A percentile compares a stretch with the other conserved stretches of the same genome.
Evolutionary conservation across 2,329 filamentous ascomycete species (phyloP).

Genomic region (Xylaria sp.): DNA sequence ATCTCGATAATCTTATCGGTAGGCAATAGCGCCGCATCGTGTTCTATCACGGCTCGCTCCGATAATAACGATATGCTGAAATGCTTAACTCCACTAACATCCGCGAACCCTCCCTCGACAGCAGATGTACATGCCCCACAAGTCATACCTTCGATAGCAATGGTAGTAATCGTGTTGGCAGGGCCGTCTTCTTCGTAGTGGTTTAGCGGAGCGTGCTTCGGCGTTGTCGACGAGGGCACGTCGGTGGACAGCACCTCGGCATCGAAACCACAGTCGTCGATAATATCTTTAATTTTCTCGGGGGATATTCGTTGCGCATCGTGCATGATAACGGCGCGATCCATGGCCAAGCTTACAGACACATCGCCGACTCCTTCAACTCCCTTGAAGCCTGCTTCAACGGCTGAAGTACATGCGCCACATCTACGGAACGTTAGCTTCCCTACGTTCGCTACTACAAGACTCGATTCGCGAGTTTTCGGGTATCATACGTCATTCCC

Average conservation of each 20-base stretch:
- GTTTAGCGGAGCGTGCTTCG: conserved; percentile 50
- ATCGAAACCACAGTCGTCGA: conserved; percentile 93
- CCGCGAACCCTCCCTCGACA: conserved; percentile 82
- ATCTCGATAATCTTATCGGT: conserved; percentile 66
- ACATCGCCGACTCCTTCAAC: conserved; percentile 85
- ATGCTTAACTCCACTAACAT: conserved; percentile 75
- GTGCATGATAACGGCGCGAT: conserved; percentile 93
- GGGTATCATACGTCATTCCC: conserved; percentile 74
- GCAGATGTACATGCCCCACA: conserved; percentile 91
- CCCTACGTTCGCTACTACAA: not conserved
- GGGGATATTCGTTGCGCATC: conserved; percentile 79
- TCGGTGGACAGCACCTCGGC: conserved; percentile 88
- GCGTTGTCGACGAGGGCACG: conserved; percentile 66
- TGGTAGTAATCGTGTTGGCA: conserved; percentile 72
- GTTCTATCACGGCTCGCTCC: conserved; percentile 86
- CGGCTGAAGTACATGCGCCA: conserved; percentile 93
- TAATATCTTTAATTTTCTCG: conserved; percentile 82
- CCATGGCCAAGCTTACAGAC: conserved; percentile 93
- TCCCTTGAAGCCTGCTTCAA: conserved; percentile 89
- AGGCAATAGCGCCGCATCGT: conserved; percentile 70
- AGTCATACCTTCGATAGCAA: conserved; percentile 89
- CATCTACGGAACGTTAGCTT: conserved; percentile 69
- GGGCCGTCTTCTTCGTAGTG: conserved; percentile 54
- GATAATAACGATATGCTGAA: conserved; percentile 88
- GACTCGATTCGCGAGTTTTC: conserved; percentile 4